phyloP scores from a whole-genome alignment of 768 basidiomycete genomes.

The Calocybe indica region DNA sequence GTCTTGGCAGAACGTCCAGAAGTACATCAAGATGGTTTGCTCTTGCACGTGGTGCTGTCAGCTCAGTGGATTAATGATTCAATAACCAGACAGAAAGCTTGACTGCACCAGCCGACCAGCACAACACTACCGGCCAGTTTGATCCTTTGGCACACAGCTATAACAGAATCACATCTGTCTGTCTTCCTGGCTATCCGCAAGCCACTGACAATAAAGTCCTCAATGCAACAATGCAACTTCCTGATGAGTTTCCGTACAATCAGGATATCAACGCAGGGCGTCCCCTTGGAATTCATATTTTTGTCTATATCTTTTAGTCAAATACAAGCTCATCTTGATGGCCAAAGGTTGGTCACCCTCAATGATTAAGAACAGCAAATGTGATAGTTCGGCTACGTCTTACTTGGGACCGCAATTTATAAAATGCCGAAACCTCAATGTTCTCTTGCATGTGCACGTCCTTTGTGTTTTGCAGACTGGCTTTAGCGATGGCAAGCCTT shows the following conservation, averaged over 20 bases:
- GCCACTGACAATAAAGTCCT: slow-evolving; percentile 22
- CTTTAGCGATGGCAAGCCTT: slow-evolving; percentile 2
- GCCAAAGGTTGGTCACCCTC: slow-evolving; percentile 15
- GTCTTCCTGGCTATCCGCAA: slow-evolving; percentile 20
- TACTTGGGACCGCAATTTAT: slow-evolving; percentile 2
- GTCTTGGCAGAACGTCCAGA: slow-evolving; percentile 18
- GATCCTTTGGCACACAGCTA: slow-evolving; percentile 24
- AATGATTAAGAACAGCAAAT: slow-evolving; percentile 9
- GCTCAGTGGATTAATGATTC: no score
- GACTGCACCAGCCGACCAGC: slow-evolving; percentile 21
- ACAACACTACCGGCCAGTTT: slow-evolving; percentile 24
- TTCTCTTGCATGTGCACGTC: slow-evolving; percentile 11
- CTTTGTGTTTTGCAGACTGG: slow-evolving; percentile 11
- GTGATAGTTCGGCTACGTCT: slow-evolving; percentile 7
- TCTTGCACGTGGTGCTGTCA: no score
- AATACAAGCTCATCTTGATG: not conserved
- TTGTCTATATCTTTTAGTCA: not conserved
- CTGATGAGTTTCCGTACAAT: slow-evolving; percentile 15
- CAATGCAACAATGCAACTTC: slow-evolving; percentile 22
- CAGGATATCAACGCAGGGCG: slow-evolving; percentile 16
- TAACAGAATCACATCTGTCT: slow-evolving; percentile 20
- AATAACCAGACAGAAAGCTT: slow-evolving; percentile 6
- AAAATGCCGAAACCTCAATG: slow-evolving; percentile 12
- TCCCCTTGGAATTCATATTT: slow-evolving; percentile 16
- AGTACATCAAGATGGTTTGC: slow-evolving; percentile 12